Evolutionary conservation across 192 early-diverging fungal species (phyloP).

Genomic region (Umbelopsis isabellina): DNA sequence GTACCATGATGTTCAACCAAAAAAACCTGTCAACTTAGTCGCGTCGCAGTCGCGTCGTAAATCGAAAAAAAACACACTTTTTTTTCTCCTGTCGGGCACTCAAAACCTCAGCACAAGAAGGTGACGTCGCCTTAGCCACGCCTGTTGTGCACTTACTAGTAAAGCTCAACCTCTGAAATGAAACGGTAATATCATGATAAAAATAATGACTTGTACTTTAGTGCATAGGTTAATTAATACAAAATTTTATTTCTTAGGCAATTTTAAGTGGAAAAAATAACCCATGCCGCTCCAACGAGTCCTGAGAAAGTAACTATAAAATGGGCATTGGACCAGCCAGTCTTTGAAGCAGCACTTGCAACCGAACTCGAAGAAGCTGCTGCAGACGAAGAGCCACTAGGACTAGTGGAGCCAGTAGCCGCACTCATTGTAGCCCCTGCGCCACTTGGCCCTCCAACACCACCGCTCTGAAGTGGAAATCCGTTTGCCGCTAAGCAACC

Average conservation of each 20-base stretch:
- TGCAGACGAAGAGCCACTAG: too few relatives aligned
- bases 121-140: neutral
- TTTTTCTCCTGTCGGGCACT: constrained; percentile 3
- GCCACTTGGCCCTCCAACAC: constrained; percentile 1
- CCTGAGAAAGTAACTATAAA: neutral
- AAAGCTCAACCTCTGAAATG: too few relatives aligned
- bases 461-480: constrained; percentile 11
- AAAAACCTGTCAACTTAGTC: neutral
- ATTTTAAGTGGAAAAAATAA: neutral
- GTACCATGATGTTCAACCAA: constrained; percentile 2
- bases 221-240: too few relatives aligned
- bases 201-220: too few relatives aligned
- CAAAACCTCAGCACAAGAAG: neutral
- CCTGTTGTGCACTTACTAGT: neutral
- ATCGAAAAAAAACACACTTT: constrained; percentile 12
- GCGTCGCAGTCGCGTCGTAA: constrained; percentile 8
- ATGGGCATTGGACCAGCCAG: neutral
- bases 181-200: too few relatives aligned
- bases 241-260: too few relatives aligned
- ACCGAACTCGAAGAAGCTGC: neutral
- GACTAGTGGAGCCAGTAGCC: neutral
- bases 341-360: neutral
- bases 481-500: constrained; percentile 14
- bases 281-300: neutral
- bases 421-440: neutral